phyloP scores from a whole-genome alignment of 2,329 filamentous ascomycete species.

The Stagonosporopsis chrysanthemi region DNA sequence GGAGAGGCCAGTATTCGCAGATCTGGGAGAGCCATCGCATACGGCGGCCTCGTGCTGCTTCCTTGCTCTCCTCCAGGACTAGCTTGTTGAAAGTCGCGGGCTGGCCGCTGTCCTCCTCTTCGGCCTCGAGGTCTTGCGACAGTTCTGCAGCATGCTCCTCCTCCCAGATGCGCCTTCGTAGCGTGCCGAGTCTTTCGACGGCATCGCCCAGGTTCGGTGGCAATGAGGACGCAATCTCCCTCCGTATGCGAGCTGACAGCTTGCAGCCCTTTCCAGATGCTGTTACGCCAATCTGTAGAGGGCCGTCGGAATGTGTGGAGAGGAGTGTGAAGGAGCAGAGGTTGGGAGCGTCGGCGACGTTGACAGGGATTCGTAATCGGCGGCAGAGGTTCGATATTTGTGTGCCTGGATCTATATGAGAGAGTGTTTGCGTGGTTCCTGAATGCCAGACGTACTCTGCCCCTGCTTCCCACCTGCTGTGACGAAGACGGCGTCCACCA shows the following conservation, averaged over 20 bases:
- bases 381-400: conserved; percentile 79
- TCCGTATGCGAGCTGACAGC: conserved; percentile 83
- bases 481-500: conserved; percentile 94
- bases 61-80: conserved; percentile 74
- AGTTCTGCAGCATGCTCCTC: conserved; percentile 60
- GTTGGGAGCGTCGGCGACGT: conserved; percentile 85
- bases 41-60: conserved; percentile 77
- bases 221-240: conserved; percentile 83
- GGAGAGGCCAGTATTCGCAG: conserved; percentile 97
- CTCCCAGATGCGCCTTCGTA: conserved; percentile 52
- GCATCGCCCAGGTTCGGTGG: conserved; percentile 78
- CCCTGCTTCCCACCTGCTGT: conserved; percentile 64
- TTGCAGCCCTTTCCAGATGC: conserved; percentile 96
- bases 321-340: conserved; percentile 91
- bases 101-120: conserved; percentile 74
- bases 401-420: conserved; percentile 56
- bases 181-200: conserved; percentile 75
- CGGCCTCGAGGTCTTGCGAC: conserved; percentile 55
- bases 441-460: conserved; percentile 50
- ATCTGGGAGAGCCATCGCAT: conserved; percentile 95
- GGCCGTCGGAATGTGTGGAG: conserved; percentile 87
- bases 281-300: conserved; percentile 92
- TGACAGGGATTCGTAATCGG: conserved; percentile 85
- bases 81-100: conserved; percentile 84
- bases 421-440: neutral